phyloP scores from a whole-genome alignment of 768 basidiomycete species.

The Mycena leptocephala region DNA sequence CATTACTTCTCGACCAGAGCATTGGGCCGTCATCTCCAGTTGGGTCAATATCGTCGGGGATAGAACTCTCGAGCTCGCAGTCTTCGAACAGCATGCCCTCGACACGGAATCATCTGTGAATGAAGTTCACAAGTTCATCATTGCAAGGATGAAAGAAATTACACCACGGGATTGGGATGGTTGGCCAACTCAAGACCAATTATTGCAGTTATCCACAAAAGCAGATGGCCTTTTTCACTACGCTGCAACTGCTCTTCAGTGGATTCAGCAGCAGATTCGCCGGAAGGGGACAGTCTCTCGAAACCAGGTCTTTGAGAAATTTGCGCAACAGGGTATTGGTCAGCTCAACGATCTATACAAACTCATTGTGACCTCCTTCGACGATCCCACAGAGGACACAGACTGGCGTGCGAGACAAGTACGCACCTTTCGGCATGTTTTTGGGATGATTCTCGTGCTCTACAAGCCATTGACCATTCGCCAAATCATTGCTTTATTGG shows the following conservation, averaged over 20 bases:
- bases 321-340: background rate
- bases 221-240: background rate
- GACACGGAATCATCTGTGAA: background rate
- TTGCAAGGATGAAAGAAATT: background rate
- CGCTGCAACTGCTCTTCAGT: slow-evolving; percentile 1
- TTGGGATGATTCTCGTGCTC: background rate
- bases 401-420: background rate
- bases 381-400: background rate
- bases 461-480: background rate
- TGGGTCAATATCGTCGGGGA: no score
- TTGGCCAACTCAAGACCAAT: background rate
- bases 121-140: background rate
- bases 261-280: background rate
- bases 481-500: slow-evolving; percentile 4
- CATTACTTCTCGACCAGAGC: slow-evolving; percentile 19
- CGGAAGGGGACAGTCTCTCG: background rate
- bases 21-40: background rate
- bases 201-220: background rate
- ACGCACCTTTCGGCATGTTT: background rate
- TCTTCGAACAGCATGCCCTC: no score
- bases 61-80: no score
- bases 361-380: background rate
- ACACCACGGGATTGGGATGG: background rate
- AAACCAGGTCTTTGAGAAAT: background rate
- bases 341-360: background rate